Percentiles rank a stretch among this genome's conserved stretches.
Evolutionary conservation across 2,329 filamentous ascomycete genomes (phyloP).

Genomic region (Coniochaeta sp.): DNA sequence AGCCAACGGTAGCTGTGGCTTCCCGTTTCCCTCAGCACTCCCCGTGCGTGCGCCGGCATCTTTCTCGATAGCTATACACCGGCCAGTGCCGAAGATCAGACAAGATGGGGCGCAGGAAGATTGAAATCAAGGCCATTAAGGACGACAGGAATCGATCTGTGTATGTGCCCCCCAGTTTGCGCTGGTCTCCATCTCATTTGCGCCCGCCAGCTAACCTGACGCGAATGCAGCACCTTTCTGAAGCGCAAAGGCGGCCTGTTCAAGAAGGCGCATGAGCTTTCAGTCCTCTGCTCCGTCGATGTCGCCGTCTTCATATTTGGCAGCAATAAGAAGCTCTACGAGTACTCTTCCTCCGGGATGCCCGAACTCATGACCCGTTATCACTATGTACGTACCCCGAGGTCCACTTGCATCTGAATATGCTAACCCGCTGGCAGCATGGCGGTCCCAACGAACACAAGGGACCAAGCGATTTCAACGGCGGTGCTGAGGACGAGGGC

Average conservation of each 20-base stretch:
- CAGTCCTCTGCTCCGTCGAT: constrained; percentile 95
- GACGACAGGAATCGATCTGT: constrained; percentile 96
- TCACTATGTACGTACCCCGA: constrained; percentile 66
- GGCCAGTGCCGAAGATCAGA: constrained; percentile 4
- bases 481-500: constrained; percentile 79
- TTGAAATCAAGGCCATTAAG: constrained; percentile 99
- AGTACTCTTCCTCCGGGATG: constrained; percentile 94
- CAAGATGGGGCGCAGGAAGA: constrained; percentile 94
- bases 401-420: background rate
- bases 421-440: constrained; percentile 51
- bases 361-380: constrained; percentile 82
- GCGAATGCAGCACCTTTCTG: constrained; percentile 70
- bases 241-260: constrained; percentile 98
- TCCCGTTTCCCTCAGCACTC: background rate
- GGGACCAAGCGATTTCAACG: constrained; percentile 85
- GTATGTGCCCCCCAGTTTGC: constrained; percentile 50
- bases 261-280: constrained; percentile 98
- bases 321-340: constrained; percentile 97
- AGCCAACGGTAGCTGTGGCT: background rate
- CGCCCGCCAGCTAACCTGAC: constrained; percentile 13
- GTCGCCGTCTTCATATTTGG: constrained; percentile 98
- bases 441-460: constrained; percentile 93
- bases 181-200: background rate
- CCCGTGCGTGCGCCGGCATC: background rate
- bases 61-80: background rate